phyloP scores from a whole-genome alignment of 2,329 filamentous ascomycete species.

The Aciculosporium take region DNA sequence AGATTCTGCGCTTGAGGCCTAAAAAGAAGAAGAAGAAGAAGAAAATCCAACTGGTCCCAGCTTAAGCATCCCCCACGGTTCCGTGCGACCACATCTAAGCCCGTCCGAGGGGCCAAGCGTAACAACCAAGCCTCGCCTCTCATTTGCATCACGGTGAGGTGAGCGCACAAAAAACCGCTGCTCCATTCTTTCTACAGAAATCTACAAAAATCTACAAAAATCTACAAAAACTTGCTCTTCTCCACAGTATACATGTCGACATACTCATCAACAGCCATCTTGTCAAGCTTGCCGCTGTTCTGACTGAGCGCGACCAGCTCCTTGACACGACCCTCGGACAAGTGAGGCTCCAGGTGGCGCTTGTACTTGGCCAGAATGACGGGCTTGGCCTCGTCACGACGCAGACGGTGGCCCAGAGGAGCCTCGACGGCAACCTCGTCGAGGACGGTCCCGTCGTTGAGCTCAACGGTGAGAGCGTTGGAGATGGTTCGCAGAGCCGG shows the following conservation, averaged over 20 bases:
- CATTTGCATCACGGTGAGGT: no score
- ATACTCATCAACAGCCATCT: conserved; percentile 79
- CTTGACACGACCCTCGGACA: conserved; percentile 60
- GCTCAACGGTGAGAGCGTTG: conserved; percentile 86
- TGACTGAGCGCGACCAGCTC: conserved; percentile 69
- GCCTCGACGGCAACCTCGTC: conserved; percentile 89
- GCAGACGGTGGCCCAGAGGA: conserved; percentile 78
- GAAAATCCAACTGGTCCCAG: no score
- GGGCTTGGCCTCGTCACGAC: conserved; percentile 93
- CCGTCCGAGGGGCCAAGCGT: not conserved
- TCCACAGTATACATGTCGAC: conserved; percentile 65
- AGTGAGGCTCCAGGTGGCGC: conserved; percentile 79
- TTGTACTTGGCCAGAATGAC: conserved; percentile 93
- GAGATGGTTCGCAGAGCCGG: conserved; percentile 87
- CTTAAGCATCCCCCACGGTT: no score
- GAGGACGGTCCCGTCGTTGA: conserved; percentile 86
- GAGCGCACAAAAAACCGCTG: no score
- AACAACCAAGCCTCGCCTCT: not conserved
- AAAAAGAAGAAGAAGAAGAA: no score
- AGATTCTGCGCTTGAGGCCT: no score
- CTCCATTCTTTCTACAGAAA: no score
- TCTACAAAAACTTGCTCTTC: conserved; percentile 42
- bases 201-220: no score
- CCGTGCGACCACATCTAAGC: no score
- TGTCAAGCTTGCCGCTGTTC: conserved; percentile 61